phyloP scores from a whole-genome alignment of 768 basidiomycete genomes.

The Boletus eberwhitei region DNA sequence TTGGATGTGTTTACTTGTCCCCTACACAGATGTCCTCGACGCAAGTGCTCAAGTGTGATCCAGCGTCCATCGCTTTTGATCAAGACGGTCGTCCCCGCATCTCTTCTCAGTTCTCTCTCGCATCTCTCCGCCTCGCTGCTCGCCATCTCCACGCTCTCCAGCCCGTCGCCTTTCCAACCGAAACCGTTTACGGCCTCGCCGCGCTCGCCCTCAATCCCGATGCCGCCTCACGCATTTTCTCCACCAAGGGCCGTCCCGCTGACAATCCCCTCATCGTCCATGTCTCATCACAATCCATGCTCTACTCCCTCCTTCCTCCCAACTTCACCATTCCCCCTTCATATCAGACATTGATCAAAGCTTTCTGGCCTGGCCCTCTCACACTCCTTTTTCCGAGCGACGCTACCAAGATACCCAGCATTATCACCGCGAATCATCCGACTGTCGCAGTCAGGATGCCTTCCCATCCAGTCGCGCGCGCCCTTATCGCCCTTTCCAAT shows the following conservation, averaged over 20 bases:
- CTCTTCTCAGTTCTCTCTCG: constrained; percentile 46
- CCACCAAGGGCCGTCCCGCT: constrained; percentile 85
- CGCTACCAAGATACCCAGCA: constrained; percentile 55
- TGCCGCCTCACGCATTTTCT: constrained; percentile 75
- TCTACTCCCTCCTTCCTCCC: constrained; percentile 67
- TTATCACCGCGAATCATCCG: constrained; percentile 74
- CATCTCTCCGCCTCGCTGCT: constrained; percentile 55
- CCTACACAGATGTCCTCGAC: constrained; percentile 21
- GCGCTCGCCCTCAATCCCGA: constrained; percentile 67
- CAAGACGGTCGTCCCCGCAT: constrained; percentile 45
- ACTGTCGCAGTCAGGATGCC: constrained; percentile 94
- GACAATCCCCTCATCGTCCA: constrained; percentile 99
- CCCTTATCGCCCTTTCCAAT: constrained; percentile 72
- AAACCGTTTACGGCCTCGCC: constrained; percentile 98
- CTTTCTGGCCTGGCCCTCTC: constrained; percentile 94
- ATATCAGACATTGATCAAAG: constrained; percentile 72
- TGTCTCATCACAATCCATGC: constrained; percentile 83
- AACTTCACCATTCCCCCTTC: constrained; percentile 56
- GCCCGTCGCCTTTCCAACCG: constrained; percentile 89
- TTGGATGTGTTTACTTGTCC: constrained; percentile 4
- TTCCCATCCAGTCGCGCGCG: constrained; percentile 87
- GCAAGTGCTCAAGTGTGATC: constrained; percentile 58
- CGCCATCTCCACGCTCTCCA: constrained; percentile 45
- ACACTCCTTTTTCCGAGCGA: constrained; percentile 87
- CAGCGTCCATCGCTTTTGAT: constrained; percentile 56